These are phyloP conservation scores for Pelargonium nanum DNA, from an alignment of 345 rosid genomes.

Conservation along the genomic window DNA sequence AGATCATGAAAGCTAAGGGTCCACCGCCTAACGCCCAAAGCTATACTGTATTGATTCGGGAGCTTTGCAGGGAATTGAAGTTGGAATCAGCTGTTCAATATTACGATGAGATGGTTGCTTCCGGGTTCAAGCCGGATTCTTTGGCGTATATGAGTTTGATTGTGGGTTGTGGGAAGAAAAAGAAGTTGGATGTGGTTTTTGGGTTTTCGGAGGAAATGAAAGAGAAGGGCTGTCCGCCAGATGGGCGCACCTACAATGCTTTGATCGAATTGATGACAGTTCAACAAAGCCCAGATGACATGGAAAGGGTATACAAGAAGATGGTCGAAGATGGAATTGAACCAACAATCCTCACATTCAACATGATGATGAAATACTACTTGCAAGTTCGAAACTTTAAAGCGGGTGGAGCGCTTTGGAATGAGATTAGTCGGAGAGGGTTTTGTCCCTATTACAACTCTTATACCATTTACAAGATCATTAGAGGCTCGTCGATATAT, in stretches of 20 bases:
- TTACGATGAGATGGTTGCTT: constrained; percentile 65
- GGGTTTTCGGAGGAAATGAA: constrained; percentile 70
- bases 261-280: constrained; percentile 65
- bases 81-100: constrained; percentile 64
- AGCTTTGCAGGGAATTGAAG: constrained; percentile 60
- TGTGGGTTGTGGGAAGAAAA: constrained; percentile 67
- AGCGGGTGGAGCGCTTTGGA: constrained; percentile 62
- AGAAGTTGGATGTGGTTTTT: constrained; percentile 56
- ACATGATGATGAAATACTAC: constrained; percentile 82
- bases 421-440: constrained; percentile 65
- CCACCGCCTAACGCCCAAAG: constrained; percentile 61
- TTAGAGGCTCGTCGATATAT: constrained; percentile 65
- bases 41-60: constrained; percentile 58
- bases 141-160: constrained; percentile 79
- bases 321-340: constrained; percentile 49
- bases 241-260: constrained; percentile 71
- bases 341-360: constrained; percentile 70
- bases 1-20: constrained; percentile 78
- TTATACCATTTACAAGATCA: constrained; percentile 55
- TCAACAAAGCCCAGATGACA: constrained; percentile 60
- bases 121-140: constrained; percentile 51
- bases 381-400: constrained; percentile 50
- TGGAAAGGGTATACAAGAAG: constrained; percentile 49
- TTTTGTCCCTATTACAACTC: constrained; percentile 81
- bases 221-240: constrained; percentile 63